phyloP scores from a whole-genome alignment of 73 alveolate species.

The Symbiodinium natans region DNA sequence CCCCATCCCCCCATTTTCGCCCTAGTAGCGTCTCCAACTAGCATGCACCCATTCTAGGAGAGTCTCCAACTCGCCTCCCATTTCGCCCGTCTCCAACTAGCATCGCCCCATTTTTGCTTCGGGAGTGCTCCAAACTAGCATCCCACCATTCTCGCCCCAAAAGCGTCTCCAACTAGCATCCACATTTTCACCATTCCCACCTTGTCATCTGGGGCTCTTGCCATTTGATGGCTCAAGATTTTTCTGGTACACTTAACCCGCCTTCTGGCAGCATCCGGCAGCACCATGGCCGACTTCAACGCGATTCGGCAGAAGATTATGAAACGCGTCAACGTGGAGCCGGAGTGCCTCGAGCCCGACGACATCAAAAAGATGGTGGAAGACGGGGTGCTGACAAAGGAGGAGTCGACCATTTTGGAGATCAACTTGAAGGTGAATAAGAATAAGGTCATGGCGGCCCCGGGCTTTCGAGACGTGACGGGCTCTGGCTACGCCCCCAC shows the following conservation, averaged over 20 bases:
- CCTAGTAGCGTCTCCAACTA: too few relatives aligned
- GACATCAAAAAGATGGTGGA: background rate
- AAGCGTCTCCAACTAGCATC: too few relatives aligned
- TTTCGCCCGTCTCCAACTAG: too few relatives aligned
- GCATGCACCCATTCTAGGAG: too few relatives aligned
- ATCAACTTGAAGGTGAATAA: background rate
- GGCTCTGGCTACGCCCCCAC: background rate
- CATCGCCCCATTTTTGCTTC: too few relatives aligned
- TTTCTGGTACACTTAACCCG: background rate
- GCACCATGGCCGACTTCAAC: background rate
- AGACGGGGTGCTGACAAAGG: background rate
- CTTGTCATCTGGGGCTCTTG: too few relatives aligned
- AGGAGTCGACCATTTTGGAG: background rate
- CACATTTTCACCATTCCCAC: too few relatives aligned
- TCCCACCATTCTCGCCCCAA: too few relatives aligned
- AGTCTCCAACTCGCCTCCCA: too few relatives aligned
- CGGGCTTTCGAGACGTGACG: background rate
- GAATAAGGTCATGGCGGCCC: background rate
- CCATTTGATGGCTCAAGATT: background rate
- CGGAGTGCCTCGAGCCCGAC: background rate
- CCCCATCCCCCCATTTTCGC: too few relatives aligned
- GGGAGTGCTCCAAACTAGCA: too few relatives aligned
- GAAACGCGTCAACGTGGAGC: background rate
- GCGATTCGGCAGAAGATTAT: background rate
- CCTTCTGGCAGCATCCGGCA: background rate